These are phyloP conservation scores for Penicillium sumatraense DNA, from an alignment of 2,329 filamentous ascomycete genomes.

Conservation along the genomic window DNA sequence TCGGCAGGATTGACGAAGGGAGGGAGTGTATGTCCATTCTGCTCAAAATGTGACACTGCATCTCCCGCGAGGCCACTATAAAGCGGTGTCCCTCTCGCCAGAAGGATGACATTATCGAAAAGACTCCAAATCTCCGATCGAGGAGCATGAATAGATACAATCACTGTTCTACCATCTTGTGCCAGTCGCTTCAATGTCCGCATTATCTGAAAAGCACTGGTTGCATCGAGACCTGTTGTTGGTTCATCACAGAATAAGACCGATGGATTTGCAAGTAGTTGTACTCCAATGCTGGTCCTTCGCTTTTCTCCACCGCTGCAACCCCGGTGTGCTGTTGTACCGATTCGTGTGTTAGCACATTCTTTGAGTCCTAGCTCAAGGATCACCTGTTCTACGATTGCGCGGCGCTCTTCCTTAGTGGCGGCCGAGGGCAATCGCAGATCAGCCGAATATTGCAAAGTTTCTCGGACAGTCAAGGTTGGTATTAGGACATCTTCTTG, in stretches of 20 bases:
- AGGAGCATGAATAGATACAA: slow-evolving; percentile 77
- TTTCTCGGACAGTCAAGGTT: slow-evolving; percentile 76
- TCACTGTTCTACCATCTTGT: slow-evolving; percentile 69
- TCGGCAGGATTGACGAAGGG: slow-evolving; percentile 79
- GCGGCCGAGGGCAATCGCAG: slow-evolving; percentile 69
- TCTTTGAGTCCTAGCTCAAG: slow-evolving; percentile 76
- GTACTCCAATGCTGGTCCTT: slow-evolving; percentile 75
- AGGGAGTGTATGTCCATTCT: slow-evolving; percentile 65
- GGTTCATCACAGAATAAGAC: slow-evolving; percentile 79
- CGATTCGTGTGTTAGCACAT: slow-evolving; percentile 75
- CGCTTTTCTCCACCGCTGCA: slow-evolving; percentile 81
- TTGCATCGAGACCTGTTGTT: slow-evolving; percentile 74
- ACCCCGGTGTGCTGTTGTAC: slow-evolving; percentile 71
- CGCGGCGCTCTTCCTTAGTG: slow-evolving; percentile 61
- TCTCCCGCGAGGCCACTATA: slow-evolving; percentile 66
- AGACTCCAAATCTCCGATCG: slow-evolving; percentile 79
- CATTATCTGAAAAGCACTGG: slow-evolving; percentile 75
- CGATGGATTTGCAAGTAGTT: slow-evolving; percentile 77
- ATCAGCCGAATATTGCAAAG: slow-evolving; percentile 73
- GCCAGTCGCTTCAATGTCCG: slow-evolving; percentile 71
- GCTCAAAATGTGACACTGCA: slow-evolving; percentile 68
- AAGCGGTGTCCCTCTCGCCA: slow-evolving; percentile 69
- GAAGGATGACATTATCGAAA: slow-evolving; percentile 72
- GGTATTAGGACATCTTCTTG: slow-evolving; percentile 75
- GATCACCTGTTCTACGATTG: slow-evolving; percentile 76